phyloP scores from a whole-genome alignment of 2,329 filamentous ascomycete species.

The Mycosphaerella arachidis region DNA sequence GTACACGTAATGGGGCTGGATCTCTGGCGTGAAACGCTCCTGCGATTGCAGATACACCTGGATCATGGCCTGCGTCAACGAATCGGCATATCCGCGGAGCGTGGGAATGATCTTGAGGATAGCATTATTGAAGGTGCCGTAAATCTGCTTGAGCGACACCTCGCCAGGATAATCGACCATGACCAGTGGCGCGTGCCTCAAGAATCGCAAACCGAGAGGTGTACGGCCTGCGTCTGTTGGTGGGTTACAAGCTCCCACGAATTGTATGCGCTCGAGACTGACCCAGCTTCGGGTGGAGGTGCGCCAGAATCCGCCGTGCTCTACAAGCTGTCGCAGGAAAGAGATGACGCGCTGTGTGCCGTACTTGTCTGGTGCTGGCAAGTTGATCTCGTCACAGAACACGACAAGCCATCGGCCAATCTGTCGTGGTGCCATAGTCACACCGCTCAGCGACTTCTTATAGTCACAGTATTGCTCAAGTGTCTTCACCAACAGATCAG shows the following conservation, averaged over 20 bases:
- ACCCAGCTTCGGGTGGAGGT: conserved; percentile 98
- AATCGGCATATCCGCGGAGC: conserved; percentile 89
- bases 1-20: conserved; percentile 98
- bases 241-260: conserved; percentile 97
- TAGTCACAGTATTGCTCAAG: conserved; percentile 99
- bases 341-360: conserved; percentile 96
- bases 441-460: conserved; percentile 94
- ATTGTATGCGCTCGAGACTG: conserved; percentile 94
- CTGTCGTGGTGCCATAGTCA: conserved; percentile 91
- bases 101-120: conserved; percentile 95
- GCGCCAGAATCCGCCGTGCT: conserved; percentile 99
- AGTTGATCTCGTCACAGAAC: conserved; percentile 99
- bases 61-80: conserved; percentile 96
- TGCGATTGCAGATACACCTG: conserved; percentile 94
- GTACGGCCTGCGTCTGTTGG: conserved; percentile 96
- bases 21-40: conserved; percentile 87
- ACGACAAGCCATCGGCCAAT: conserved; percentile 97
- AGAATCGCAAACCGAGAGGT: conserved; percentile 84
- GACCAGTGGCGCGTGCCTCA: conserved; percentile 93
- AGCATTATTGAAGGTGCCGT: conserved; percentile 95
- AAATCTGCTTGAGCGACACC: conserved; percentile 90
- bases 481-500: conserved; percentile 95
- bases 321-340: conserved; percentile 93
- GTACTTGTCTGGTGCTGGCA: conserved; percentile 96
- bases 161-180: conserved; percentile 99